A percentile compares a stretch with the other conserved stretches of the same genome.
phyloP scores from a whole-genome alignment of 2,329 filamentous ascomycete species.

The Lachnum nothofagi region DNA sequence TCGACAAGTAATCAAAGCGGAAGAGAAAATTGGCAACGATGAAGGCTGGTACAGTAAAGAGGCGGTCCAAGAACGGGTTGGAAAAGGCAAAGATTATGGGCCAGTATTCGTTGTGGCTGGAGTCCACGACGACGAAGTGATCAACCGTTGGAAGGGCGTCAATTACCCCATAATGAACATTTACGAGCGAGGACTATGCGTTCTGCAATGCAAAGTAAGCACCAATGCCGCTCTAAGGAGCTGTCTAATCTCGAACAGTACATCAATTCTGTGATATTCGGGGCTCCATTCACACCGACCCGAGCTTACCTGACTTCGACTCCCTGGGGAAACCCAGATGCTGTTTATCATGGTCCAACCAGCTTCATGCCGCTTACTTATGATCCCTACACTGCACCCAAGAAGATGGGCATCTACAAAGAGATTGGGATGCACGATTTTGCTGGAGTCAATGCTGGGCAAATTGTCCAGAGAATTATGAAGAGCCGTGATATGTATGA shows the following conservation, averaged over 20 bases:
- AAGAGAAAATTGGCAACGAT: conserved; percentile 62
- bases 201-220: conserved; percentile 83
- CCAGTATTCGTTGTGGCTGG: conserved; percentile 88
- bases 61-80: conserved; percentile 56
- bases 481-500: conserved; percentile 83
- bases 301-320: conserved; percentile 69
- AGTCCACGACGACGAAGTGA: conserved; percentile 89
- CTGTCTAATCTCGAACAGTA: conserved; percentile 50
- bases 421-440: conserved; percentile 75
- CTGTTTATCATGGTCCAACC: conserved; percentile 94
- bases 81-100: conserved; percentile 65
- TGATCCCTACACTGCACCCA: conserved; percentile 76
- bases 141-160: conserved; percentile 93
- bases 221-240: conserved; percentile 2
- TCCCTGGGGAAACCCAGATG: conserved; percentile 68
- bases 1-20: conserved; percentile 65
- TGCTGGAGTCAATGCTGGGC: conserved; percentile 80
- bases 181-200: conserved; percentile 90
- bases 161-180: conserved; percentile 99
- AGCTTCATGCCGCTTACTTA: conserved; percentile 64
- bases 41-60: conserved; percentile 71
- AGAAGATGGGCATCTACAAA: conserved; percentile 76
- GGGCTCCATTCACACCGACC: conserved; percentile 82
- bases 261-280: conserved; percentile 81
- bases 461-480: conserved; percentile 88